Evolutionary conservation across 176 grass and related monocot species (phyloP).

Genomic region (Zoysia pacifica): DNA sequence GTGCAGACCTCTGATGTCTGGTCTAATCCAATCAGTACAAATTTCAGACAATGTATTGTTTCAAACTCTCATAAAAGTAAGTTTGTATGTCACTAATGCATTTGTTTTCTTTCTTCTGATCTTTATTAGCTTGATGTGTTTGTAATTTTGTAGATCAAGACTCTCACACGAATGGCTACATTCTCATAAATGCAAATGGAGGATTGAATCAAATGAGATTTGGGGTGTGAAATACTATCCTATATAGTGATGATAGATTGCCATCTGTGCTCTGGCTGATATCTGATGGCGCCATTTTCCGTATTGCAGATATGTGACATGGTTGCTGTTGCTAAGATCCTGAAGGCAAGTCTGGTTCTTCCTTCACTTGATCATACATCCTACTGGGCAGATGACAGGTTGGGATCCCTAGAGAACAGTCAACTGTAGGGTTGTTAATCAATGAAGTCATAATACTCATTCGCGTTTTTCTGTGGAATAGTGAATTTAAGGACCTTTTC

Average conservation of each 20-base stretch:
- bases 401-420: constrained; percentile 27
- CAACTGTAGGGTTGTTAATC: constrained; percentile 26
- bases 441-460: constrained; percentile 16
- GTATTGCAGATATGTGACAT: constrained; percentile 95
- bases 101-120: constrained; percentile 25
- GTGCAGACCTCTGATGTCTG: constrained; percentile 69
- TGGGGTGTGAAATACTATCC: constrained; percentile 71
- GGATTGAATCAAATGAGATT: constrained; percentile 99
- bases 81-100: constrained; percentile 4
- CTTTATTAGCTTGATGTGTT: constrained; percentile 33
- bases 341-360: constrained; percentile 93
- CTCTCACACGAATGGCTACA: constrained; percentile 75
- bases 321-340: constrained; percentile 96
- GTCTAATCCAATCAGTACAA: constrained; percentile 67
- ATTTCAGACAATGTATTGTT: constrained; percentile 83
- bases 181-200: constrained; percentile 98
- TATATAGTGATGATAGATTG: constrained; percentile 25
- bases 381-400: constrained; percentile 99
- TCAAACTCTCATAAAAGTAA: constrained; percentile 87
- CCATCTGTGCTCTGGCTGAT: constrained; percentile 15
- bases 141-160: constrained; percentile 69
- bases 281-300: constrained; percentile 38
- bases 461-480: constrained; percentile 39
- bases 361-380: constrained; percentile 98
- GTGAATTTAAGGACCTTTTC: constrained; percentile 99